A percentile compares a stretch with the other conserved stretches of the same genome.
Conservation (phyloP, 768 basidiomycete genomes). For the Hypholoma fasciculare region DNA sequence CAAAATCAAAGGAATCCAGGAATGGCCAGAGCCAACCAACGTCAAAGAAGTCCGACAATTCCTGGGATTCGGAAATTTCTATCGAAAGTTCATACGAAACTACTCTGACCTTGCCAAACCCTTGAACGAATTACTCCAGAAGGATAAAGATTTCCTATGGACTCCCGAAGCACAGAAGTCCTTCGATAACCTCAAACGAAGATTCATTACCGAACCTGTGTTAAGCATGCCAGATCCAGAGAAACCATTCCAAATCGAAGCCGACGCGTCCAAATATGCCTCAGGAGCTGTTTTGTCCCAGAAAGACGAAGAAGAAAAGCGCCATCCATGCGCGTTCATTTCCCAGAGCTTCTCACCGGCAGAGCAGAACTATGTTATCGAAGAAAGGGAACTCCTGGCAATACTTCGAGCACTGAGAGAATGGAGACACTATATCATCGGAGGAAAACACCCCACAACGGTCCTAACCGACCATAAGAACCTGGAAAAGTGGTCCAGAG, state of each 20-base stretch:
- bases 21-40: conserved; percentile 26
- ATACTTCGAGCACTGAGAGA: conserved; percentile 35
- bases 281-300: conserved; percentile 33
- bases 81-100: conserved; percentile 29
- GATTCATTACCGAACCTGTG: conserved; percentile 23
- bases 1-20: conserved; percentile 28
- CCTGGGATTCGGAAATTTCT: conserved; percentile 43
- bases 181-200: conserved; percentile 29
- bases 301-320: conserved; percentile 18
- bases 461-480: conserved; percentile 15
- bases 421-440: conserved; percentile 26
- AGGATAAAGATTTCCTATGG: conserved; percentile 29
- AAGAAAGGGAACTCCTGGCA: conserved; percentile 49
- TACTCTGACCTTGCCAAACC: conserved; percentile 30
- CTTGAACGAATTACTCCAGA: conserved; percentile 25
- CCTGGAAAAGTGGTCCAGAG: conserved; percentile 2
- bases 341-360: conserved; percentile 29
- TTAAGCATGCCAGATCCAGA: conserved; percentile 19
- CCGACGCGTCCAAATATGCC: conserved; percentile 30
- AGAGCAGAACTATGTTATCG: conserved; percentile 45
- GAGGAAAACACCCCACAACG: conserved; percentile 20
- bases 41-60: not conserved
- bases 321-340: conserved; percentile 37
- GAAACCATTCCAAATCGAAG: conserved; percentile 25
- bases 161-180: conserved; percentile 13